phyloP scores from a whole-genome alignment of 2,329 filamentous ascomycete species.

The Chaetomium globosum region DNA sequence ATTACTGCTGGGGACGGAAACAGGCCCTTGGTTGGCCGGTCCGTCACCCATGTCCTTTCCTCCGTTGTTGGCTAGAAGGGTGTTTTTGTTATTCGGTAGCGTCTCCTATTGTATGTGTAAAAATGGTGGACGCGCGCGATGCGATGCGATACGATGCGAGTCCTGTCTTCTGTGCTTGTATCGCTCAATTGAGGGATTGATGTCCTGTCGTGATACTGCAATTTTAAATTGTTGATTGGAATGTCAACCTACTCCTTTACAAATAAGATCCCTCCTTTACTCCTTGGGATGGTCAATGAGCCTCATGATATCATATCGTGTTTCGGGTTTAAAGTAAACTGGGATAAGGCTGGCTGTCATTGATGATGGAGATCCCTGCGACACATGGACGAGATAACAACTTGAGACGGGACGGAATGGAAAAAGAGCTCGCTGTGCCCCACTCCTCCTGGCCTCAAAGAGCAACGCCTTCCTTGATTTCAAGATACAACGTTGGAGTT shows the following conservation, averaged over 20 bases:
- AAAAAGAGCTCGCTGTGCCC: conserved; percentile 13
- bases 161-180: background rate
- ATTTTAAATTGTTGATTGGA: background rate
- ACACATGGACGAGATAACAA: background rate
- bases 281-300: background rate
- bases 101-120: background rate
- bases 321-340: background rate
- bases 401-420: background rate
- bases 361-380: conserved; percentile 2
- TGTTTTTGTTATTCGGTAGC: background rate
- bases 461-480: background rate
- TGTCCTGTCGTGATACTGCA: background rate
- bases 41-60: conserved; percentile 19
- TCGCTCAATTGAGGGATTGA: background rate
- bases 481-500: background rate
- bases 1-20: conserved; percentile 12
- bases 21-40: conserved; percentile 18
- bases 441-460: conserved; percentile 2
- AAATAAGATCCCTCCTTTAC: background rate
- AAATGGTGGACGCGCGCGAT: too few relatives aligned
- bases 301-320: conserved; percentile 21
- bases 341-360: background rate
- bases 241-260: background rate
- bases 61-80: background rate
- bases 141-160: background rate